phyloP scores from a whole-genome alignment of 75 land plant species.

The Pinus tabuliformis region DNA sequence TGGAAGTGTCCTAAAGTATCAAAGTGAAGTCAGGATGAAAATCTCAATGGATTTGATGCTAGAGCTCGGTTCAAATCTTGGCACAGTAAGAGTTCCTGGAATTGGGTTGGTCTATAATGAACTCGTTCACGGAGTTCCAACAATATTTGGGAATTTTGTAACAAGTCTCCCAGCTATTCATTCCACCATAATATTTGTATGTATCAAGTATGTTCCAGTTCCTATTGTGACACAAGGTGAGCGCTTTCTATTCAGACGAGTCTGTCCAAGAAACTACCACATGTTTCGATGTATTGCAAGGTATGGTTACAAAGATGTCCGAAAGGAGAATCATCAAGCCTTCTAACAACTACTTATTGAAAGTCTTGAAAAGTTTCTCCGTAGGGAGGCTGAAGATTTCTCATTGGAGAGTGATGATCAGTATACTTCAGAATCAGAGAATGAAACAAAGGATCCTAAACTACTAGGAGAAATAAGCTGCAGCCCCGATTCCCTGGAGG shows the following conservation, averaged over 20 bases:
- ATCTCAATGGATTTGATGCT: slow-evolving; percentile 86
- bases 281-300: slow-evolving; percentile 94
- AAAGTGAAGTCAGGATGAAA: slow-evolving; percentile 88
- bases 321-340: slow-evolving; percentile 79
- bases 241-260: slow-evolving; percentile 85
- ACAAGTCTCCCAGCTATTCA: slow-evolving; percentile 96
- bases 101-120: slow-evolving; percentile 95
- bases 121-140: slow-evolving; percentile 88
- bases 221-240: slow-evolving; percentile 85
- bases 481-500: slow-evolving; percentile 57
- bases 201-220: slow-evolving; percentile 73
- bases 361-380: slow-evolving; percentile 80
- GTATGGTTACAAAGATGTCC: slow-evolving; percentile 97
- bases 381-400: slow-evolving; percentile 78
- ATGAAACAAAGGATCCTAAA: slow-evolving; percentile 25
- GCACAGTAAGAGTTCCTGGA: slow-evolving; percentile 93
- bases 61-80: slow-evolving; percentile 76
- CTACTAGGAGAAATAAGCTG: slow-evolving; percentile 59
- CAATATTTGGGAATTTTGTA: slow-evolving; percentile 93
- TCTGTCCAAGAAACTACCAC: slow-evolving; percentile 84
- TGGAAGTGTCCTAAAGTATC: slow-evolving; percentile 92
- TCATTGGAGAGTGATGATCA: slow-evolving; percentile 74
- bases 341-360: slow-evolving; percentile 91
- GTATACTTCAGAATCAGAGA: slow-evolving; percentile 39
- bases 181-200: slow-evolving; percentile 90